Evolutionary conservation across 2,329 filamentous ascomycete genomes (phyloP), one percentile per base, ranked within the genome.

Genomic region (Elsinoe ampelina): DNA sequence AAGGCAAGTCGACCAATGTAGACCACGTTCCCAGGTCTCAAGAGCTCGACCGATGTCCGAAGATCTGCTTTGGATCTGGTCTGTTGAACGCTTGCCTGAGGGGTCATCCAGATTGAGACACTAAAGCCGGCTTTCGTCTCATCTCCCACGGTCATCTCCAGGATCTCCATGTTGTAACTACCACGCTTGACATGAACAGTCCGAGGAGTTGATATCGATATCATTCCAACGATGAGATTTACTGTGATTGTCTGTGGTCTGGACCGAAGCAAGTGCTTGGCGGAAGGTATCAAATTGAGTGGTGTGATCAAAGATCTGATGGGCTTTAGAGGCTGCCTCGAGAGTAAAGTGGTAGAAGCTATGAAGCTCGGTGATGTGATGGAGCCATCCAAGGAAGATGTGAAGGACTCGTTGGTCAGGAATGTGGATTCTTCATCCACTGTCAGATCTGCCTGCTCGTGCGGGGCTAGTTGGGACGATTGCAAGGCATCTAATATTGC

Each of bases 121-220:
- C 79, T 82, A 71, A 96, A 95, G 2, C 86, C 87, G 0, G 87
- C 81, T 61, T 79, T 81, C 0, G 90, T 95, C 54, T 95, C 87
- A 68, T 97, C 92, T 4, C 87, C 91, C 1, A 96, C 82, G 1
- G 91, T 75, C 1, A 93, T 70, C 69, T 95, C 89, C 39, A 92
- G 74, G 2, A 95, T 77, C 5, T 86, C 80, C 54, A 85, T 77
- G 42, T 75, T 70, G 55, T 51, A 55, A 34, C 32, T 57, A 55
- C 72, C 75, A 73, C 80, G 84, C 38, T 80, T 78, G 0, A 90
- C 88, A 30, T 75, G 80, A 17, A 95, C 81, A 1, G 78, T 78
- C 20, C 87, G 82, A 1, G 86, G 77, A 36, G 83, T 77, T 0
- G 85, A 78, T 50, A 89, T 78, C 11, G 85, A 83, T 60, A 95